Conservation (phyloP, 2,329 filamentous ascomycete species). For the Cytospora chrysosperma region DNA sequence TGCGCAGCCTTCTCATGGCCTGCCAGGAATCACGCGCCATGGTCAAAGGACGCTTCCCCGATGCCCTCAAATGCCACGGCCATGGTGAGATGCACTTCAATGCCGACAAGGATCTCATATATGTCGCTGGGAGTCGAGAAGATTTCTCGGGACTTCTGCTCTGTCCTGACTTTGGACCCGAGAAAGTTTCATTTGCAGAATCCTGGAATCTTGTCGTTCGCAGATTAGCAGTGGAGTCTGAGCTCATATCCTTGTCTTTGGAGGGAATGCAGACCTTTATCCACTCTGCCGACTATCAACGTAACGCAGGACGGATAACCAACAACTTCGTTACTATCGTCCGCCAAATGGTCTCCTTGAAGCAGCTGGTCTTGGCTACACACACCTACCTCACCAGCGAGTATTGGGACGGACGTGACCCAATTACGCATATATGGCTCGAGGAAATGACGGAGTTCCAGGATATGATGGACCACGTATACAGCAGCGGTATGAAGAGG, state of each 20-base stretch:
- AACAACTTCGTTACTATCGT: not conserved
- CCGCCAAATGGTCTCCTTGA: not conserved
- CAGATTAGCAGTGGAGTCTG: not conserved
- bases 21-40: not conserved
- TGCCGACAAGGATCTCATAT: not conserved
- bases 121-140: too few relatives aligned
- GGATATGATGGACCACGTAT: not conserved
- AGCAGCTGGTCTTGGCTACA: not conserved
- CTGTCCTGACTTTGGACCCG: too few relatives aligned
- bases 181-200: too few relatives aligned
- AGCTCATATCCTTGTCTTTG: too few relatives aligned
- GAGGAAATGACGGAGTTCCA: too few relatives aligned
- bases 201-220: not conserved
- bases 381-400: not conserved
- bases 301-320: not conserved
- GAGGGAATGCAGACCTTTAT: too few relatives aligned
- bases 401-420: too few relatives aligned
- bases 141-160: too few relatives aligned
- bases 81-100: not conserved
- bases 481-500: not conserved
- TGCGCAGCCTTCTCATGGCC: not conserved
- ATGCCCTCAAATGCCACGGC: not conserved
- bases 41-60: not conserved
- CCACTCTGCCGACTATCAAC: too few relatives aligned
- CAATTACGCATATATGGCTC: too few relatives aligned